These are phyloP conservation scores for Nannochloris sp. DNA, from an alignment of 139 green algal genomes.

Conservation along the genomic window DNA sequence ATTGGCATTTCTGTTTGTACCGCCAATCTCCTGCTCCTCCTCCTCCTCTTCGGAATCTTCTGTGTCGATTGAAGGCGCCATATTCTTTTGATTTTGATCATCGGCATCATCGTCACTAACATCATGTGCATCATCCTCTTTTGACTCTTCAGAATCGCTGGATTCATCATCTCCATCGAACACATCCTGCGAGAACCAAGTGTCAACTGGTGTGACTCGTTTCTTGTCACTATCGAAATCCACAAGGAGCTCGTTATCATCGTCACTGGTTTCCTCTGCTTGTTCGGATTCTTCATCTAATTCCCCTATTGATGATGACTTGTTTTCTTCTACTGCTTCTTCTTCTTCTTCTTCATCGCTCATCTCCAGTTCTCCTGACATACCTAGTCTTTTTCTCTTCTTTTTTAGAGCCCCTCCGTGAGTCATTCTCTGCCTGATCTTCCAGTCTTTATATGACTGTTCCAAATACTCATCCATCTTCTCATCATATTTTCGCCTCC, in stretches of 20 bases:
- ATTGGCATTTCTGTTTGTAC: neutral
- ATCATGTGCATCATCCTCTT: neutral
- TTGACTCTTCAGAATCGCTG: neutral
- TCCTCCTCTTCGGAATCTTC: conserved; percentile 5
- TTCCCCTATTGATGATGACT: conserved; percentile 4
- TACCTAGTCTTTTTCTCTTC: conserved; percentile 48
- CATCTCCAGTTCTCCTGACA: conserved; percentile 47
- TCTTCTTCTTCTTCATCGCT: conserved; percentile 29
- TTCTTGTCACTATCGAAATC: neutral
- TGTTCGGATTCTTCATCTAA: conserved; percentile 1
- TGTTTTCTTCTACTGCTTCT: neutral
- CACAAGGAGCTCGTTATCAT: neutral
- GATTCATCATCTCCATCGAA: conserved; percentile 25
- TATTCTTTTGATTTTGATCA: neutral
- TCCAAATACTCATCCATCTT: conserved; percentile 81
- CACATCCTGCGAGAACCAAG: conserved; percentile 2
- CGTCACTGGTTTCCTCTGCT: neutral
- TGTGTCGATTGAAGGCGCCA: neutral
- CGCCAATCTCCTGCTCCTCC: conserved; percentile 1
- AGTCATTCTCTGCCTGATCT: conserved; percentile 50
- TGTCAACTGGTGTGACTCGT: conserved; percentile 10
- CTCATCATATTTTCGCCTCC: conserved; percentile 53
- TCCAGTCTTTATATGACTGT: conserved; percentile 72
- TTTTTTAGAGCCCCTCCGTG: conserved; percentile 26
- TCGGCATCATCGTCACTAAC: no score